Conservation (phyloP, 805 yeast species). For the Teunomyces lycoperdinae region DNA sequence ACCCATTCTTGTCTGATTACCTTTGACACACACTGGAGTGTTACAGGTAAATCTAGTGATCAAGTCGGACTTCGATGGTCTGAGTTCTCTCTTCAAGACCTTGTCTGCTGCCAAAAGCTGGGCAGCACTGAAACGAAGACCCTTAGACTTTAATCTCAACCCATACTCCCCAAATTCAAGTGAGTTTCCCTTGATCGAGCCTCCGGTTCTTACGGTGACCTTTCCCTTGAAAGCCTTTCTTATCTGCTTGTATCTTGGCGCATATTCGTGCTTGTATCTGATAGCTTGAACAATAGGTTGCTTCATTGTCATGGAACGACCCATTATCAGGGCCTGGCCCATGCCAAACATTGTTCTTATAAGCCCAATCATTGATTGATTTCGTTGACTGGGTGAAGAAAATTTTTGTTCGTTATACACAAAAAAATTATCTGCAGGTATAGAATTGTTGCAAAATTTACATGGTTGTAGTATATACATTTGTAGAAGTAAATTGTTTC, state of each 20-base stretch:
- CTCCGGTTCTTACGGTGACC: slow-evolving; percentile 92
- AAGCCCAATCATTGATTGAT: slow-evolving; percentile 10
- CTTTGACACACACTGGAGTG: slow-evolving; percentile 90
- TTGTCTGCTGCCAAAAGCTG: slow-evolving; percentile 91
- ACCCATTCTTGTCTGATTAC: slow-evolving; percentile 99
- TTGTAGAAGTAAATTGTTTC: background rate
- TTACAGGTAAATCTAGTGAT: slow-evolving; percentile 81
- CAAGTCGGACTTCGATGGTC: slow-evolving; percentile 72
- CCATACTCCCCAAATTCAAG: slow-evolving; percentile 83
- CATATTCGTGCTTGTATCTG: slow-evolving; percentile 64
- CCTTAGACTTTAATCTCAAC: slow-evolving; percentile 83
- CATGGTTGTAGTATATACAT: no score
- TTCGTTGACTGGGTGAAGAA: background rate
- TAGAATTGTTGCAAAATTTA: background rate
- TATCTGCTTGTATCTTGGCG: slow-evolving; percentile 68
- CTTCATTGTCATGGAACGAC: background rate
- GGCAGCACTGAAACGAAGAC: slow-evolving; percentile 78
- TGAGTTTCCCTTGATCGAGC: slow-evolving; percentile 84
- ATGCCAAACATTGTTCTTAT: slow-evolving; percentile 8
- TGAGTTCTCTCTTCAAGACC: slow-evolving; percentile 76
- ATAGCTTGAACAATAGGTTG: slow-evolving; percentile 11
- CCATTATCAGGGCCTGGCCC: background rate
- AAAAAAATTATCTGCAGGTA: background rate
- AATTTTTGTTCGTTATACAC: background rate
- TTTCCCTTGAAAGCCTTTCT: slow-evolving; percentile 90